Evolutionary conservation across 2,329 filamentous ascomycete genomes (phyloP).

Genomic region (Cordyceps fumosorosea): DNA sequence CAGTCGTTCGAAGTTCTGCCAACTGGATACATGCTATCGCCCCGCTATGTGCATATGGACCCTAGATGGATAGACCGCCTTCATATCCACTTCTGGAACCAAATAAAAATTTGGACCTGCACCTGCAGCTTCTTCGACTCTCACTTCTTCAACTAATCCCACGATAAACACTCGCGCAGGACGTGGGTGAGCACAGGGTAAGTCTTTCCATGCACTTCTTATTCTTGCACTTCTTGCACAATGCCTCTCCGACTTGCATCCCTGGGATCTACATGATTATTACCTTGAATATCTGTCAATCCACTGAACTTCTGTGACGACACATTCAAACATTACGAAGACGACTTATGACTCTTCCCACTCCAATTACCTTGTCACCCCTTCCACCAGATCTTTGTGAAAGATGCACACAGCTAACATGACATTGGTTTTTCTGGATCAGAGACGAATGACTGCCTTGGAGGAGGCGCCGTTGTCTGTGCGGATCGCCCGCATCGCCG

Average conservation of each 20-base stretch:
- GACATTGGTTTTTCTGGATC: background rate
- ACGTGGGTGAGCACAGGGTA: conserved; percentile 14
- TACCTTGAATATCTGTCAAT: conserved; percentile 52
- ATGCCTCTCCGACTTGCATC: background rate
- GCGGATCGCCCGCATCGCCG: conserved; percentile 72
- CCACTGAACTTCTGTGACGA: conserved; percentile 46
- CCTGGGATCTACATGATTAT: conserved; percentile 39
- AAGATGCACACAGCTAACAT: conserved; percentile 1
- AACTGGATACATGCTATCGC: conserved; percentile 12
- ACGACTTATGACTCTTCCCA: conserved; percentile 34
- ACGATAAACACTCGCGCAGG: conserved; percentile 10
- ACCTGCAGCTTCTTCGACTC: background rate
- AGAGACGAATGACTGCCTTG: conserved; percentile 17
- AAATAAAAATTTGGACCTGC: conserved; percentile 9
- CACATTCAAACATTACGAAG: conserved; percentile 36
- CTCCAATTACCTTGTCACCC: background rate
- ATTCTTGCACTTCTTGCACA: conserved; percentile 8
- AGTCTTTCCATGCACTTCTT: conserved; percentile 7
- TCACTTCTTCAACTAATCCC: background rate
- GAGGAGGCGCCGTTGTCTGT: conserved; percentile 39
- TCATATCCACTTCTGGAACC: conserved; percentile 4
- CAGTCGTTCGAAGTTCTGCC: background rate
- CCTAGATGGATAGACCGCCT: conserved; percentile 6
- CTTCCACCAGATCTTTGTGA: background rate
- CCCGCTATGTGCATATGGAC: conserved; percentile 12